A percentile compares a stretch with the other conserved stretches of the same genome.
Evolutionary conservation across 768 basidiomycete genomes (phyloP).

Genomic region (Panellus pusillus): DNA sequence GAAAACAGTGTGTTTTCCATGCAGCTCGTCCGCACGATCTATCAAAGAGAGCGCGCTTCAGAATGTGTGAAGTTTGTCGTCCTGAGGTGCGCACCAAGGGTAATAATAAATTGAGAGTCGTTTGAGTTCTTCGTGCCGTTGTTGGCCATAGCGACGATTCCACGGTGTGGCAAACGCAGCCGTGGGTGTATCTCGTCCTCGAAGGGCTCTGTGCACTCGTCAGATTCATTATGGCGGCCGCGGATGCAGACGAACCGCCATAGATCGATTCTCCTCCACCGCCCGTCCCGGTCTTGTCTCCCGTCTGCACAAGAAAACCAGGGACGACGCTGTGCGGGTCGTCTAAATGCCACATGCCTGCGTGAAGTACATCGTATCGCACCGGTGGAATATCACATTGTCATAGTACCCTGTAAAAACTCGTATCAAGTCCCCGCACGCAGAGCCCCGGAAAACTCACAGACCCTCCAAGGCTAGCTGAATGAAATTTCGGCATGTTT

Average conservation of each 20-base stretch:
- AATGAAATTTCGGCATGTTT: conserved; percentile 88
- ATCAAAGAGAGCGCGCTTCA: background rate
- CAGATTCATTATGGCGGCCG: background rate
- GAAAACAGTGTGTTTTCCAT: conserved; percentile 93
- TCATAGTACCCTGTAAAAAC: conserved; percentile 84
- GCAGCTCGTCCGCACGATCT: conserved; percentile 91
- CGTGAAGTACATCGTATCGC: conserved; percentile 9
- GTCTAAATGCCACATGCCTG: background rate
- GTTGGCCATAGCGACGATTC: conserved; percentile 94
- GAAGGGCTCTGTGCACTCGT: conserved; percentile 66
- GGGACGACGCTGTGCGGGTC: conserved; percentile 66
- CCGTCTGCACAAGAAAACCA: conserved; percentile 91
- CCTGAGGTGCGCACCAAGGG: conserved; percentile 60
- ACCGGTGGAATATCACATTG: conserved; percentile 93
- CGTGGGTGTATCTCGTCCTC: conserved; percentile 95
- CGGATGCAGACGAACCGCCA: conserved; percentile 57
- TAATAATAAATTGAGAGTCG: conserved; percentile 94
- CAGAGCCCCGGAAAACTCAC: conserved; percentile 31
- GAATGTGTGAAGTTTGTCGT: background rate
- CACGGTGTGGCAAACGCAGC: conserved; percentile 85
- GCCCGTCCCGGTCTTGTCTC: conserved; percentile 90
- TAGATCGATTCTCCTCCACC: conserved; percentile 93
- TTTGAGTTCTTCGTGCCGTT: conserved; percentile 85
- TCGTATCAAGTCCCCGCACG: conserved; percentile 4
- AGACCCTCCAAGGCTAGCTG: conserved; percentile 87